phyloP scores from a whole-genome alignment of 140 eudicot genomes.

The Cichorium intybus region DNA sequence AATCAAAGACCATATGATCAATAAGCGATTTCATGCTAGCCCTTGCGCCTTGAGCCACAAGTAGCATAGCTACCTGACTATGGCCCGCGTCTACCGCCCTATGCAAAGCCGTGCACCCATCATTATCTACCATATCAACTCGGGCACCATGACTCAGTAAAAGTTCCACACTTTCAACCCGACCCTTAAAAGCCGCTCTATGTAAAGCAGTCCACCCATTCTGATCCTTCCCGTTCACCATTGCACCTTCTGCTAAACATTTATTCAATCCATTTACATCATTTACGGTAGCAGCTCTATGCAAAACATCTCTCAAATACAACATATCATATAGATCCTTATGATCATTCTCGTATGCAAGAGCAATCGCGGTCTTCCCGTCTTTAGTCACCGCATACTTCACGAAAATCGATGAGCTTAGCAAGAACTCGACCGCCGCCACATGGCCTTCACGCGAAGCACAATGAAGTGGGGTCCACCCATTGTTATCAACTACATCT shows the following conservation, averaged over 20 bases:
- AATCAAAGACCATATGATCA: conserved; percentile 33
- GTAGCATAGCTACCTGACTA: conserved; percentile 36
- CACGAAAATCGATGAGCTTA: conserved; percentile 33
- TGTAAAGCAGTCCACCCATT: conserved; percentile 83
- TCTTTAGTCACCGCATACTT: conserved; percentile 50
- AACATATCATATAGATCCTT: conserved; percentile 42
- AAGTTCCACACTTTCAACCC: conserved; percentile 42
- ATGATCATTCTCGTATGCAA: conserved; percentile 57
- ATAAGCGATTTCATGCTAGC: conserved; percentile 48
- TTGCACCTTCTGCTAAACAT: conserved; percentile 50
- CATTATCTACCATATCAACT: conserved; percentile 48
- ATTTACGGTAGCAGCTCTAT: conserved; percentile 44
- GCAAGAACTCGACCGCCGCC: conserved; percentile 41
- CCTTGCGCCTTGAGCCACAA: conserved; percentile 59
- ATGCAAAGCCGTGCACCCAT: conserved; percentile 50
- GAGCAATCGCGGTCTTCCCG: conserved; percentile 53
- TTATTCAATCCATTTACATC: conserved; percentile 41
- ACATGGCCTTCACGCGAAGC: conserved; percentile 52
- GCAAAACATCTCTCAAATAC: conserved; percentile 46
- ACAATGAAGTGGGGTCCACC: conserved; percentile 59
- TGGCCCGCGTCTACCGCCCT: conserved; percentile 58
- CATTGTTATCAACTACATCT: conserved; percentile 34
- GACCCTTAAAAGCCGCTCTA: conserved; percentile 72
- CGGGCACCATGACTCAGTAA: conserved; percentile 55
- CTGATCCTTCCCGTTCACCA: conserved; percentile 57